Evolutionary conservation across 2,329 filamentous ascomycete species (phyloP), one percentile per base, ranked within the genome.

Genomic region (Didymella glomerata): DNA sequence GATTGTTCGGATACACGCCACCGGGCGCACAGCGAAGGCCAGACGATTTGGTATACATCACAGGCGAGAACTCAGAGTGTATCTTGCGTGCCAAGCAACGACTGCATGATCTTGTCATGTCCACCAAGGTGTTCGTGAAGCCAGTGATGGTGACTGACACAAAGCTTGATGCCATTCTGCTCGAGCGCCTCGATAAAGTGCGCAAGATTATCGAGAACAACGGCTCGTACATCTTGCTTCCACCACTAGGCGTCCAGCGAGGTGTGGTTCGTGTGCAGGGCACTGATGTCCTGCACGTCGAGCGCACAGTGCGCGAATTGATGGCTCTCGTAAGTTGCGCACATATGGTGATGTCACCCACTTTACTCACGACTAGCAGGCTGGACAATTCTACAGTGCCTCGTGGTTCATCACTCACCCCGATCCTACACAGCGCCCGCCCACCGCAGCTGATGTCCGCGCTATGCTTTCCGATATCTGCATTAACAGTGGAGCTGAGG

Each of bases 191-290:
- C 70, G 94, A 98, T 78, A 98, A 98, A 78, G 92, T 99, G 58
- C 92, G 93, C 72, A 97, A 97, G 83, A 97, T 99, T 65, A 94
- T 97, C 79, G 95, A 99, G 76, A 90, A 90, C 55, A 98, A 98
- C 72, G 95, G 94, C 36, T 96, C 94, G 7, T 97, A 96, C 77
- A 92, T 99, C 68, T 86, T 97, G 75, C 92, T 99, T 66, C 95
- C 95, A 8, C 88, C 90, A 20, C 84, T 99, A 40, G 95, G 92
- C 22, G 92, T 91, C 66, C 90, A 94, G 76, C 90, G 90, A 58
- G 92, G 88, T 66, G 84, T 92, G 67, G 90, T 98, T 64, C 88
- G 94, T 48, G 91, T 99, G 32, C 95, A 98, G 77, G 95, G 93
- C 58, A 91, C 90, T 0, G 95, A 99, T 77, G 92, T 96, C 34